These are phyloP conservation scores for Metarhizium guizhouense DNA, from an alignment of 2,329 filamentous ascomycete species.

Conservation along the genomic window DNA sequence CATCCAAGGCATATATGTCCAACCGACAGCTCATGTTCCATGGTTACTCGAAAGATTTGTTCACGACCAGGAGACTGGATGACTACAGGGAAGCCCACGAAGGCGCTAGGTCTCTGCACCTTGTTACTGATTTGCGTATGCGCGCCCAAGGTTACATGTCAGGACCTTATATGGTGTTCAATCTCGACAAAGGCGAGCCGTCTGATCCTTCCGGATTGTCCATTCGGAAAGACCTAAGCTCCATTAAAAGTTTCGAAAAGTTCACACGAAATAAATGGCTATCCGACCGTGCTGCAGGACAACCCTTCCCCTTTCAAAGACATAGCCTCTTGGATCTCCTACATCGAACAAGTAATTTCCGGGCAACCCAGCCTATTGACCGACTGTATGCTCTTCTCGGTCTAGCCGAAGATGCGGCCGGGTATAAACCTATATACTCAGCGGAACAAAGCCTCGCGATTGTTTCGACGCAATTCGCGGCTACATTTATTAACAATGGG, in stretches of 20 bases:
- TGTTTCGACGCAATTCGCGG: constrained; percentile 6
- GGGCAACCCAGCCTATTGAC: constrained; percentile 3
- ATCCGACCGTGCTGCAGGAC: constrained; percentile 1
- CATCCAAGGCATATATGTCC: constrained; percentile 8
- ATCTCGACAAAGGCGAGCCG: neutral
- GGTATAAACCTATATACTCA: constrained; percentile 6
- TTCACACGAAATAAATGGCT: neutral
- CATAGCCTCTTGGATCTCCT: constrained; percentile 2
- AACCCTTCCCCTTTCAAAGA: constrained; percentile 4
- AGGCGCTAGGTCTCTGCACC: constrained; percentile 2
- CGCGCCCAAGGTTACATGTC: constrained; percentile 8
- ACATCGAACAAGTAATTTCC: constrained; percentile 5
- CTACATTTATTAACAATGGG: constrained; percentile 3
- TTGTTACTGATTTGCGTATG: constrained; percentile 5
- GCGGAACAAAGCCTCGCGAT: constrained; percentile 1
- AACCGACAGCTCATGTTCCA: constrained; percentile 7
- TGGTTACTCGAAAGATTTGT: constrained; percentile 1
- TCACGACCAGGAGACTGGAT: neutral
- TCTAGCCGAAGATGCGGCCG: constrained; percentile 4
- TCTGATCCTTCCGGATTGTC: constrained; percentile 1
- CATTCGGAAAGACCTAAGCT: constrained; percentile 3
- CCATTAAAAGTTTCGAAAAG: constrained; percentile 5
- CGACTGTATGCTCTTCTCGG: constrained; percentile 5
- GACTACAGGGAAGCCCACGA: constrained; percentile 6
- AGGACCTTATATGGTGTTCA: constrained; percentile 6